Base-by-base conservation (phyloP, 2,329 filamentous ascomycete species). In the Colletotrichum trifolii region DNA sequence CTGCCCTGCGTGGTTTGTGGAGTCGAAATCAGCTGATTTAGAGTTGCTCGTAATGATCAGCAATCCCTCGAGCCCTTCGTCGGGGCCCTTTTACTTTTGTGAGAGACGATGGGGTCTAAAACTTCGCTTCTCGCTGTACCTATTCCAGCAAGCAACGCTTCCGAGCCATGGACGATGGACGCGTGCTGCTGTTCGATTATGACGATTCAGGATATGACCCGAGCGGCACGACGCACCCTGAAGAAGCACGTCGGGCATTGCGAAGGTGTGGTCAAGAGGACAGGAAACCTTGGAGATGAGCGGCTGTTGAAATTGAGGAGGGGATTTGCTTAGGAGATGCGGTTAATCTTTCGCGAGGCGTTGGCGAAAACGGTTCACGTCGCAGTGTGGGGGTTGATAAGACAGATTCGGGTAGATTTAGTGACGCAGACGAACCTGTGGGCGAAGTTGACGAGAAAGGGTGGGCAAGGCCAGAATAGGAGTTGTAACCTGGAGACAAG, bases 1-100 rank as follows among this genome's bases (percentile, higher is more conserved):
- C 72, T 83, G 38, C 73, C 77, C 52, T 88, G 86, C 67, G 77
- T 87, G 40, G 70, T 85, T 45, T 88, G 86, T 70, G 75, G 75
- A 25, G 70, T 75, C n/a, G 74, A 75, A 47, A 82, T 87, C 62
- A 79, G 60, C 43, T 66, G 61, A 83, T 59, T 83, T 75, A 75
- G 36, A 5, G 38, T 45, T 46, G 34, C 25, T 7, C 35, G 8
- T 8, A 15, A 36, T 17, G 54, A 38, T 53, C 43, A 43, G 9
- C 38, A 59, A 59, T 56, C 40, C 53, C 46, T 43, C 47, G 4
- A 9, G 50, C 15, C 25, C 25, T 56, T 53, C 39, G 45, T 13
- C 49, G 39, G 57, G 57, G 39, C 40, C 39, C 25, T 25, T 17
- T 39, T 57, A 38, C 17, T 46, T 15, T 54, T 46, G 34, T 39